A percentile compares a stretch with the other conserved stretches of the same genome.
These are phyloP conservation scores for Penicillium janthinellum DNA, from an alignment of 2,329 filamentous ascomycete species.

Conservation along the genomic window DNA sequence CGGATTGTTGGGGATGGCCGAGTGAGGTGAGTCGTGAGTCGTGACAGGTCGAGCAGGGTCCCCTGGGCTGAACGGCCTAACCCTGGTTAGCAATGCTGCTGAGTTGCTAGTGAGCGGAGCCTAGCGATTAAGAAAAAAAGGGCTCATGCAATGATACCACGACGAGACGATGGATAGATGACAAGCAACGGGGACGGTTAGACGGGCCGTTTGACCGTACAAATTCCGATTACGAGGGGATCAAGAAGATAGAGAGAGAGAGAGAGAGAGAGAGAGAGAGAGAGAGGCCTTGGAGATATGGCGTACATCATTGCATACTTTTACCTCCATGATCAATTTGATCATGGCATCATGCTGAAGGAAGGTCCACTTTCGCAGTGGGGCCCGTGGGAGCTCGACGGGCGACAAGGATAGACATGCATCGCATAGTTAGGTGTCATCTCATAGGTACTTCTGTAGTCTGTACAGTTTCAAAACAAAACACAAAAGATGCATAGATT, in stretches of 20 bases:
- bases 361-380: neutral
- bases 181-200: constrained; percentile 5
- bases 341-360: neutral
- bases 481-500: neutral
- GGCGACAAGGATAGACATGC: neutral
- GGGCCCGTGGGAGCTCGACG: neutral
- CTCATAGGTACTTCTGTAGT: constrained; percentile 3
- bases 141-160: neutral
- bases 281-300: neutral
- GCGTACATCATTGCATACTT: too few species aligned
- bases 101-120: neutral
- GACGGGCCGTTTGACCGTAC: constrained; percentile 20
- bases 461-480: constrained; percentile 1
- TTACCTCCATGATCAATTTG: too few species aligned
- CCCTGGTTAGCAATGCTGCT: neutral
- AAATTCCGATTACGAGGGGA: neutral
- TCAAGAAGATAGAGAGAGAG: too few species aligned
- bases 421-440: neutral
- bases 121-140: neutral
- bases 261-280: neutral
- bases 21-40: too few species aligned
- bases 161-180: neutral
- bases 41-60: neutral
- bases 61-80: neutral
- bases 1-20: neutral